Evolutionary conservation across 176 grass and related monocot genomes (phyloP), one percentile per base, ranked within the genome.

Genomic region (Bromus sterilis): DNA sequence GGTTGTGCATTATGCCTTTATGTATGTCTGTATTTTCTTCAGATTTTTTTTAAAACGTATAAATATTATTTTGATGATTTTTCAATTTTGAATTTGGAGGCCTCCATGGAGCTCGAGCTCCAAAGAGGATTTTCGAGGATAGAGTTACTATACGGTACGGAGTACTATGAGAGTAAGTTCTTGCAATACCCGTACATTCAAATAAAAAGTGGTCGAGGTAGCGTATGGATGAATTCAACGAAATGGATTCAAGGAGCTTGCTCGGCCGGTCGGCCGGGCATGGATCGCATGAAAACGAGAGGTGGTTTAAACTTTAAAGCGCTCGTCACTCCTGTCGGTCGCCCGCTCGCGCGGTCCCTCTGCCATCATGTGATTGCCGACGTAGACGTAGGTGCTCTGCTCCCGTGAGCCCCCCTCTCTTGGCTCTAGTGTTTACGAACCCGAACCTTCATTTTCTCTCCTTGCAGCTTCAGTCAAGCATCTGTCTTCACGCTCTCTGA

Each of bases 151-250:
- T n/a, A n/a, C n/a, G n/a, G n/a, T n/a, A n/a, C n/a, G n/a, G n/a
- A n/a, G n/a, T n/a, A n/a, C n/a, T n/a, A n/a, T n/a, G 20, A 24
- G 21, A 68, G 65, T 13, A 24, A 66, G 37, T 12, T 37, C 33
- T n/a, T n/a, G 64, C 64, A 35, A 16, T 4, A 20, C 34, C 39
- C 82, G 51, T 80, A 31, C 20, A 13, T 39, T 30, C 18, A 5
- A 37, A 9, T 30, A 12, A 5, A 37, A 9, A 21, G 21, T 5
- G 65, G 14, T 48, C 11, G 40, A 55, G 56, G 64, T 58, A 26
- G 16, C 64, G 87, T 89, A 66, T 35, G 82, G 16, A 44, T n/a
- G 82, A 85, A 58, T 88, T 58, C 60, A 81, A 4, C 66, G 10
- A 67, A 4, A 44, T 33, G 2, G 44, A 23, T 64, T 48, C 40